Base-by-base conservation (phyloP, 2,329 filamentous ascomycete species). In the Cytospora piceicola region DNA sequence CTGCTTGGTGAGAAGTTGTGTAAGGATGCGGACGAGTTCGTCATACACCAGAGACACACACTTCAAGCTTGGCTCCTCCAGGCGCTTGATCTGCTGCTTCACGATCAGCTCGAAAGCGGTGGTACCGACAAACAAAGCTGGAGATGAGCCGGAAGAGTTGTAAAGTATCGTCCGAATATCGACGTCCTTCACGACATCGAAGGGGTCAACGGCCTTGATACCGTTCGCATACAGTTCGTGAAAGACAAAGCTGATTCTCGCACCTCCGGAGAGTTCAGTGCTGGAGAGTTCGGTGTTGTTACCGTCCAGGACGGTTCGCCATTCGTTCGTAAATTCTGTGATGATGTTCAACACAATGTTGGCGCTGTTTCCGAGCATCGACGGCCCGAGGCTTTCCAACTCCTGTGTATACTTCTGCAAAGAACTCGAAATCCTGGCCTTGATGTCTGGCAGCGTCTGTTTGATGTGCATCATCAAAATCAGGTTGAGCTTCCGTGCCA, bases 401-500 rank as follows among this genome's bases (percentile, higher is more conserved):
- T 99, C 95, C 52, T 88, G 80, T 4, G 87, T 83, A 79, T 99
- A 99, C 77, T 99, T 99, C 76, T 94, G 90, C 67, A 99, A 83
- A 17, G 94, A 97, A 71, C 92, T 91, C n/a, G 91, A 87, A 72
- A 99, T 99, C 69, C 96, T 91, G 17, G 92, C 93, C 82, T 99
- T 99, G 83, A 99, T 99, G 76, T 99, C 95, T 51, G 95, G 95
- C 17, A 99, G 86, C 1, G 95, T 99, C 82, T 99, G 94, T 81
- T 99, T 99, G 83, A 99, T 99, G 83, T 99, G 95, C 95, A 99
- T 99, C 94, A 99, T 98, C 72, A 99, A 86, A 75, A 99, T 98
- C 74, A 99, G 84, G 80, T 99, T 99, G 67, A 99, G 87, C 81
- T 99, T 99, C 72, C 94, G 89, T 4, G 95, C 95, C 67, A 99